Base-by-base conservation (phyloP, 225 moss, liverwort and hornwort species). In the Takakia lepidozioides region DNA sequence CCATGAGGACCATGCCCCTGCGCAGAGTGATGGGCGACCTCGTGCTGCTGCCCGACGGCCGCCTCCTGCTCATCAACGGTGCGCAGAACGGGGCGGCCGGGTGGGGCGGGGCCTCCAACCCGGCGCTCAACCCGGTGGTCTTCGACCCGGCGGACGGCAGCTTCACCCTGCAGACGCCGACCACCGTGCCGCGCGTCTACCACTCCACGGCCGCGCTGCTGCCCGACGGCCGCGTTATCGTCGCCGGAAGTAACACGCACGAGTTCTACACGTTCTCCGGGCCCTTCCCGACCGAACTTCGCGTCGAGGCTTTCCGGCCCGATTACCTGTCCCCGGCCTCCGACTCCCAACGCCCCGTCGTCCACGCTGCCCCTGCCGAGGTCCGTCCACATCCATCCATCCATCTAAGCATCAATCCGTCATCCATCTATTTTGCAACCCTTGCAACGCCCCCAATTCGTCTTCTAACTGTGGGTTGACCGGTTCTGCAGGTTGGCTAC, bases 281-380 rank as follows among this genome's bases (percentile, higher is more conserved):
- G 40, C 75, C 75, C n/a, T 74, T 69, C 8, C 69, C 69, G 4
- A 74, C 69, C 0, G 65, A 74, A n/a, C 43, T 74, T 0, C 60
- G 65, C 0, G 21, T 74, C 0, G 65, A 65, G 28, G 44, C 50
- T 17, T 69, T 74, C 45, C 36, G 26, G 17, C 69, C 65, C 14
- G 10, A 46, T 0, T 69, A 70, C 38, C 32, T 70, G 28, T 57
- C 61, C 37, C 42, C 54, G 2, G n/a, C 0, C 1, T 10, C 9
- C 2, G 46, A 69, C 28, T 25, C 25, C 0, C 46, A 69, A 15
- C 42, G 65, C 18, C 74, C 74, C 25, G 57, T 17, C 3, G 6
- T 74, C 2, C 49, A 35, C 37, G 3, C 16, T 0, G 53, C 58
- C n/a, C 69, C 69, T 3, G 1, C 43, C 14, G 16, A 64, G 57